These are phyloP conservation scores for Kockovaella imperatae DNA, from an alignment of 768 basidiomycete genomes.

Conservation along the genomic window DNA sequence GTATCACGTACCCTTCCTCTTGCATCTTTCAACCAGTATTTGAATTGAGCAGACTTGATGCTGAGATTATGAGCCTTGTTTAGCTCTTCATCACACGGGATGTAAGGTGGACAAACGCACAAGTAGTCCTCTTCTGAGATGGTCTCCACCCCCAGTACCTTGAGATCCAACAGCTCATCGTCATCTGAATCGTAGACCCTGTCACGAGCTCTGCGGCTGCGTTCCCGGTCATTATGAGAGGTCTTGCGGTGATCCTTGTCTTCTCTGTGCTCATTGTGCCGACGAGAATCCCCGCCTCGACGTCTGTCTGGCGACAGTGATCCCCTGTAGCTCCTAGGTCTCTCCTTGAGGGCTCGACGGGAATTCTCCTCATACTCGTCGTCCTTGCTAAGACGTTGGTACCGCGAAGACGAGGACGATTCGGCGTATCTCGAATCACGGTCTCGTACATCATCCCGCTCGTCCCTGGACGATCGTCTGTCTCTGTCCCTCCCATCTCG, in stretches of 20 bases:
- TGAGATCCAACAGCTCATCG: constrained; percentile 43
- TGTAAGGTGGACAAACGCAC: constrained; percentile 17
- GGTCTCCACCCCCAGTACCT: constrained; percentile 49
- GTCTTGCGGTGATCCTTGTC: no score
- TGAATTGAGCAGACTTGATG: constrained; percentile 76
- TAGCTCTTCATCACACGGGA: neutral
- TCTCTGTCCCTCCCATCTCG: constrained; percentile 4
- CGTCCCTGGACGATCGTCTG: constrained; percentile 2
- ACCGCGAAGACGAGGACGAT: no score
- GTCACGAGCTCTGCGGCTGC: constrained; percentile 3
- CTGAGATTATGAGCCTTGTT: constrained; percentile 10
- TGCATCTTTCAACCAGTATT: constrained; percentile 73
- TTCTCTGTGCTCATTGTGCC: no score
- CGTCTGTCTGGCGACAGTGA: no score
- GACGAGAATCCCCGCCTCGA: no score
- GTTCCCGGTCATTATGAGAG: no score
- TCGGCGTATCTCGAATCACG: no score
- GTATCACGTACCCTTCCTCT: constrained; percentile 52
- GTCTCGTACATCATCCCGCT: constrained; percentile 1
- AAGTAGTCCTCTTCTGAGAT: constrained; percentile 84
- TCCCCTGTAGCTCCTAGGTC: no score
- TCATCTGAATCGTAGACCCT: constrained; percentile 13
- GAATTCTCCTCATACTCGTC: no score
- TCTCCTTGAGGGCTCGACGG: no score
- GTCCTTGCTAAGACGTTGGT: no score